Evolutionary conservation across 2,329 filamentous ascomycete species (phyloP), one percentile per base, ranked within the genome.

Genomic region (Aspergillus sp.): DNA sequence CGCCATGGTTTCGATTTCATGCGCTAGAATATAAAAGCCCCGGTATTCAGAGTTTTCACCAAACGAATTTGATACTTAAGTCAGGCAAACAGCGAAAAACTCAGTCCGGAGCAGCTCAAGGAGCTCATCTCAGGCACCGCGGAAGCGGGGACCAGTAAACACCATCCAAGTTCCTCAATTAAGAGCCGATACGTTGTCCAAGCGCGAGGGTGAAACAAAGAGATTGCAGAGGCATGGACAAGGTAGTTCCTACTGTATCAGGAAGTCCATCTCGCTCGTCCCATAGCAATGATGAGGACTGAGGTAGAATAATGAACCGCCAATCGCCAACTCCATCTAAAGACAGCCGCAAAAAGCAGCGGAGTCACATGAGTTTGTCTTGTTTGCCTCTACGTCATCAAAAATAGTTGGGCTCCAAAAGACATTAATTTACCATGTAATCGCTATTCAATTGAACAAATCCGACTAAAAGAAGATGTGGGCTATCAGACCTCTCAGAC

Each of bases 1-100:
- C 33, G 77, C 75, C 77, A 79, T 79, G 27, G 14, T 31, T 14
- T 14, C 35, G 14, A n/a, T 14, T 37, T 37, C 15, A n/a, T 7
- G 35, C 15, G 35, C 35, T n/a, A 37, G 6, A n/a, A 37, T 6
- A 37, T 14, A n/a, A n/a, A 37, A n/a, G 6, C 12, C 5, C 15
- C 5, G 14, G 35, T 15, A 37, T n/a, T 54, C 50, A 60, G 12
- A 47, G 21, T 45, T 23, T 27, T 39, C 23, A 37, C n/a, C 46
- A 49, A 52, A 46, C 9, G 41, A 49, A 37, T 2, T 15, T 15
- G 12, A 17, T 19, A 19, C 7, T 12, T 31, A 39, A 55, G 19
- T 39, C 33, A 50, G 39, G 19, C 35, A 35, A 44, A 27, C 40
- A 57, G 27, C 35, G 8, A 58, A 17, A 47, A 24, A 33, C 23